phyloP scores from a whole-genome alignment of 306 rosid genomes.

The Acacia crassicarpa region DNA sequence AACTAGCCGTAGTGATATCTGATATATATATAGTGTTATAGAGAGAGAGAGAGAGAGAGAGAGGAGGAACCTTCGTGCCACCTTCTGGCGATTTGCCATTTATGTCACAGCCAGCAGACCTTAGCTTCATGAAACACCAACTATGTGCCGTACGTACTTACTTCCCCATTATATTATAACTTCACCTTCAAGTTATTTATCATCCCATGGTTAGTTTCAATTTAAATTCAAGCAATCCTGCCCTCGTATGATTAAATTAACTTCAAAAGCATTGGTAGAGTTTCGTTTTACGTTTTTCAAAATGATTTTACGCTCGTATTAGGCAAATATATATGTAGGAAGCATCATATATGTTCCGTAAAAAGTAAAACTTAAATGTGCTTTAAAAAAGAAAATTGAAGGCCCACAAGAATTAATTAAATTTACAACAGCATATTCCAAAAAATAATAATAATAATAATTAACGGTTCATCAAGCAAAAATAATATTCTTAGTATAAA shows the following conservation, averaged over 20 bases:
- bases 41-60: background rate
- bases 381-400: too few relatives aligned
- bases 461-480: background rate
- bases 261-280: too few relatives aligned
- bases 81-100: slow-evolving; percentile 22
- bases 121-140: background rate
- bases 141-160: background rate
- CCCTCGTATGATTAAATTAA: background rate
- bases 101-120: background rate
- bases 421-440: too few relatives aligned
- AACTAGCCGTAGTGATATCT: background rate
- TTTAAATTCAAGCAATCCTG: background rate
- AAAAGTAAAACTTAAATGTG: too few relatives aligned
- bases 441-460: too few relatives aligned
- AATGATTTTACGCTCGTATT: too few relatives aligned
- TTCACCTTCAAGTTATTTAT: background rate
- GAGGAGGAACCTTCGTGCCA: slow-evolving; percentile 20
- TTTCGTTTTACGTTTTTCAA: too few relatives aligned
- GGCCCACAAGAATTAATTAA: too few relatives aligned
- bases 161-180: background rate
- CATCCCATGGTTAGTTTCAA: background rate
- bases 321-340: too few relatives aligned
- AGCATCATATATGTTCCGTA: too few relatives aligned
- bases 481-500: background rate
- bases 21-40: background rate